Evolutionary conservation across 371 early-diverging fungal genomes (phyloP).

Genomic region (Basidiobolus meristosporus): DNA sequence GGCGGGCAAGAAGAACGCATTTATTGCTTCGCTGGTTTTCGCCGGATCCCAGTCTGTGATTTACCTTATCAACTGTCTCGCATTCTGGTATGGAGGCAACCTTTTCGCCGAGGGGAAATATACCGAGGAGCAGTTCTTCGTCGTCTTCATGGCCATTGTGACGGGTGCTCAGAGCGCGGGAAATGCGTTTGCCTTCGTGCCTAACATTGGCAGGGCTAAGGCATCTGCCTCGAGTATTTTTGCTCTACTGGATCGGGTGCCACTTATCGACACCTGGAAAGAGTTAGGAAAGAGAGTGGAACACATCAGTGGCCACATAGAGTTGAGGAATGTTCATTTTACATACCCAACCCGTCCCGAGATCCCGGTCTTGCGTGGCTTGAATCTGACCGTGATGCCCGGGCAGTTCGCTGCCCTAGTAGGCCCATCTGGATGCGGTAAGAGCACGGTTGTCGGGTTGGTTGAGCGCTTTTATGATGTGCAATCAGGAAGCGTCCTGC

Average conservation of each 20-base stretch:
- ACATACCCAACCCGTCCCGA: constrained; percentile 69
- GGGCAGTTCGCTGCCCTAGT: constrained; percentile 68
- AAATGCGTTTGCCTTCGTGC: neutral
- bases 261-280: constrained; percentile 24
- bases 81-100: constrained; percentile 38
- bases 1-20: constrained; percentile 26
- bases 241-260: constrained; percentile 28
- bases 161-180: neutral
- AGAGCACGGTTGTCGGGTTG: constrained; percentile 41
- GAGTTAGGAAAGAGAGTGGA: constrained; percentile 13
- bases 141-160: constrained; percentile 22
- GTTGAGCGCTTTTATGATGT: constrained; percentile 63
- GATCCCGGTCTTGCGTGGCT: constrained; percentile 48
- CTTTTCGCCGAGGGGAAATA: constrained; percentile 12
- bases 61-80: constrained; percentile 39
- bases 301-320: constrained; percentile 27
- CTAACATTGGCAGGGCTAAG: constrained; percentile 24
- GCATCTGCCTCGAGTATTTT: constrained; percentile 52
- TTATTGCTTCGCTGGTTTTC: constrained; percentile 25
- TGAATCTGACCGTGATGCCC: constrained; percentile 33
- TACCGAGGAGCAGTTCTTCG: constrained; percentile 13
- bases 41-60: constrained; percentile 13
- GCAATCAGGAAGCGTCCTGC: constrained; percentile 13
- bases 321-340: constrained; percentile 42
- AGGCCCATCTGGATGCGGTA: constrained; percentile 51